Evolutionary conservation across 768 basidiomycete genomes (phyloP), one percentile per base, ranked within the genome.

Genomic region (Kwoniella botswanensis): DNA sequence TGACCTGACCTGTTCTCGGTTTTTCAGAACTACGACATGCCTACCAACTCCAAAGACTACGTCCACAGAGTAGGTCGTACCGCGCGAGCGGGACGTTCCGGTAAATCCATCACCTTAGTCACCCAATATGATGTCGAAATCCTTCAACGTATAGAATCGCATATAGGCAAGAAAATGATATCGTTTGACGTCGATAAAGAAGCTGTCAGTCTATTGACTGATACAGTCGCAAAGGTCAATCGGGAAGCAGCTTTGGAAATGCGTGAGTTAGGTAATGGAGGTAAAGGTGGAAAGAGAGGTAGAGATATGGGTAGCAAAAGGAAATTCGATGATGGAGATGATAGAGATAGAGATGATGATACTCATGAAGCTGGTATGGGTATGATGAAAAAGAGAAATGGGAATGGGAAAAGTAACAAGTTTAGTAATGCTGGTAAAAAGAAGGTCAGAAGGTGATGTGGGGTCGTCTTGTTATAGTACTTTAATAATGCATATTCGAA

Each of bases 81-180:
- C 42, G 97, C 97, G 6, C 91, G 97, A 80, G 97, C 97, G 2
- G 97, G 97, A n/a, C 89, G 97, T 54, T 90, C 94, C 1, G 97
- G 97, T 55, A 98, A 98, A 85, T 91, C 93, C 1, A 92, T 99
- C 77, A 97, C 95, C n/a, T 88, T 99, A 53, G 94, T 98, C 24
- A 93, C 96, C 5, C 97, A 99, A 84, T 99, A 98, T 83, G 97
- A 99, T 75, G 94, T 99, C 65, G 97, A 98, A 84, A 87, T 98
- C 56, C 85, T 98, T 4, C 94, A 97, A 83, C 90, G 97, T 10
- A 98, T 98, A 79, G 97, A 99, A 83, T 87, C 88, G 22, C 94
- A 96, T 7, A 90, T 92, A 22, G 94, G 89, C 52, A 96, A 96
- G 85, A 92, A 94, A 84, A 91, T 99, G 90, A 91, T 90, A 63